Percentiles rank a stretch among this genome's conserved stretches.
Evolutionary conservation across 2,329 filamentous ascomycete genomes (phyloP).

Genomic region (Fusarium anguioides): DNA sequence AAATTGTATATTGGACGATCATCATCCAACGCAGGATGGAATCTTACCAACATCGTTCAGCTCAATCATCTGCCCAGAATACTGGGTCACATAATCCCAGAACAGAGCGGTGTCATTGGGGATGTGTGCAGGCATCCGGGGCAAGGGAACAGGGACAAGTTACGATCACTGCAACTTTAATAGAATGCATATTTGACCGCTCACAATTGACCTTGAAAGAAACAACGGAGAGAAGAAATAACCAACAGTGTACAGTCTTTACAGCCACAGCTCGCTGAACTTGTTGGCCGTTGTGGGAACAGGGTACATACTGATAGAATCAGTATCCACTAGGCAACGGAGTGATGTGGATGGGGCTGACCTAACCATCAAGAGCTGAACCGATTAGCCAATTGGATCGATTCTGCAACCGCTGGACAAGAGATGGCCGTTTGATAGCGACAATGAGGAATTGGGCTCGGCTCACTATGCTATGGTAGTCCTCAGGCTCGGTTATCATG

Average conservation of each 20-base stretch:
- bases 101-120: not conserved
- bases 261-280: not conserved
- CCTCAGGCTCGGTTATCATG: slow-evolving; percentile 29
- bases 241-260: not conserved
- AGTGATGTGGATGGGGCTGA: slow-evolving; percentile 23
- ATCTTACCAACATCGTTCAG: slow-evolving; percentile 6
- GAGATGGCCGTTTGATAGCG: not conserved
- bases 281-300: not conserved
- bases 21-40: slow-evolving; percentile 6
- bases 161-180: slow-evolving; percentile 22
- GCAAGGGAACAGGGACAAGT: slow-evolving; percentile 5
- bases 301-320: slow-evolving; percentile 19
- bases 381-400: slow-evolving; percentile 36
- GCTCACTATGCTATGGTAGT: slow-evolving; percentile 18
- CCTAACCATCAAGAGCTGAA: slow-evolving; percentile 1
- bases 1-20: not conserved
- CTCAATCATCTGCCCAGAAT: slow-evolving; percentile 24
- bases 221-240: not conserved
- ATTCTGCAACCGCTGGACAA: slow-evolving; percentile 26
- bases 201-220: slow-evolving; percentile 14
- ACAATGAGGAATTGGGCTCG: slow-evolving; percentile 5
- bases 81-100: slow-evolving; percentile 12
- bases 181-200: slow-evolving; percentile 24
- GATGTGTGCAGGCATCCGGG: not conserved
- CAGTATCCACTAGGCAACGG: slow-evolving; percentile 28